These are phyloP conservation scores for Saturnispora bothae DNA, from an alignment of 805 yeast species.

Conservation along the genomic window DNA sequence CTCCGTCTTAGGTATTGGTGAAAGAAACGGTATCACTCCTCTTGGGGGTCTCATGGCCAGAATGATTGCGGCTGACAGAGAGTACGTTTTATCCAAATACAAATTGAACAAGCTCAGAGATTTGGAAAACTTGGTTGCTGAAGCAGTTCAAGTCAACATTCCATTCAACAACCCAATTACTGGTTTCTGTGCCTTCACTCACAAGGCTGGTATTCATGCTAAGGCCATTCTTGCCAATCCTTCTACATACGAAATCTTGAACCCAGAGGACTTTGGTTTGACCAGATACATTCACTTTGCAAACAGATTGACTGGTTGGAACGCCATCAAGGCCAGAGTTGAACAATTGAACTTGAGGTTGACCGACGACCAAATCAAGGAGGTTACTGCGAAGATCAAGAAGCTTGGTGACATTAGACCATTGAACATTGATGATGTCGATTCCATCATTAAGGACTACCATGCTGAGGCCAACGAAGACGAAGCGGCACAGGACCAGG, in stretches of 20 bases:
- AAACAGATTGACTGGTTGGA: slow-evolving; percentile 97
- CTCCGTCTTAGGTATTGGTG: slow-evolving; percentile 95
- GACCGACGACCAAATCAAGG: slow-evolving; percentile 90
- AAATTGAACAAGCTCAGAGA: slow-evolving; percentile 94
- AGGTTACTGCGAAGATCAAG: slow-evolving; percentile 88
- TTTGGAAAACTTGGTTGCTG: slow-evolving; percentile 91
- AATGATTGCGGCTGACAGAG: slow-evolving; percentile 98
- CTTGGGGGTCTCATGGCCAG: slow-evolving; percentile 98
- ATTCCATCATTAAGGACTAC: slow-evolving; percentile 87
- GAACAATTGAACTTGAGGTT: slow-evolving; percentile 88
- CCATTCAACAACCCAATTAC: slow-evolving; percentile 99
- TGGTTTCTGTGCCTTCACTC: slow-evolving; percentile 99
- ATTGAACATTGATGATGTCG: slow-evolving; percentile 92
- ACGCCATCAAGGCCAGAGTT: slow-evolving; percentile 95
- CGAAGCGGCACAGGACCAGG: slow-evolving; percentile 15
- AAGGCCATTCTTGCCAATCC: slow-evolving; percentile 98
- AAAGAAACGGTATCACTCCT: slow-evolving; percentile 96
- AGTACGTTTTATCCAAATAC: slow-evolving; percentile 87
- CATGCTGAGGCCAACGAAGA: slow-evolving; percentile 40
- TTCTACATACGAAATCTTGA: slow-evolving; percentile 93
- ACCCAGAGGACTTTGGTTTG: slow-evolving; percentile 91
- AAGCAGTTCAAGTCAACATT: slow-evolving; percentile 91
- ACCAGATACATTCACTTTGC: slow-evolving; percentile 96
- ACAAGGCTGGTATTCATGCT: slow-evolving; percentile 99
- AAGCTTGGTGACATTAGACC: slow-evolving; percentile 91